phyloP scores from a whole-genome alignment of 2,329 filamentous ascomycete species.

The Xylariaceae sp. region DNA sequence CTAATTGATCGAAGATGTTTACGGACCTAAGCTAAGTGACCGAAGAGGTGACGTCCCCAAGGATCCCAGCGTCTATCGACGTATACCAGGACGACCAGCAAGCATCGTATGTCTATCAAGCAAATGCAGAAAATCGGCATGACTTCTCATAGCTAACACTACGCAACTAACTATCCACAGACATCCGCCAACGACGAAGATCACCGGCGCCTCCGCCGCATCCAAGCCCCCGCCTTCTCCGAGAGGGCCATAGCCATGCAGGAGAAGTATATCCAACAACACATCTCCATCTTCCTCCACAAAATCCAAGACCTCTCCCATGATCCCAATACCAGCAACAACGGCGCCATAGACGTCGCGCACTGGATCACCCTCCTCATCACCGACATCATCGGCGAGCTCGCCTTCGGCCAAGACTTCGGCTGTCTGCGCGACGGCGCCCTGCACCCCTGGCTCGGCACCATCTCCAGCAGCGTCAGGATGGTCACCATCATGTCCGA shows the following conservation, averaged over 20 bases:
- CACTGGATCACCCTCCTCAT: conserved; percentile 11
- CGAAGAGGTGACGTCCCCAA: conserved; percentile 6
- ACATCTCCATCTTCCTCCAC: conserved; percentile 5
- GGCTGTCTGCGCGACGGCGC: conserved; percentile 5
- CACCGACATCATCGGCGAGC: conserved; percentile 12
- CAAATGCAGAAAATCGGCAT: too few species aligned
- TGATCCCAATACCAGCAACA: too few species aligned
- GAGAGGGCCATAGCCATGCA: conserved; percentile 9
- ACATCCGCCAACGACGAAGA: conserved; percentile 3
- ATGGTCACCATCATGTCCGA: conserved; percentile 6
- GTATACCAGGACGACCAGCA: background rate
- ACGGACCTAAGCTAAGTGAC: conserved; percentile 2
- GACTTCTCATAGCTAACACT: too few species aligned
- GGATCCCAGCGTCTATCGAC: conserved; percentile 4
- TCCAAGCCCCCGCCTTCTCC: conserved; percentile 10
- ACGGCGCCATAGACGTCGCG: conserved; percentile 9
- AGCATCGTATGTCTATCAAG: background rate
- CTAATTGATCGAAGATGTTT: conserved; percentile 6
- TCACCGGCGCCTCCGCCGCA: conserved; percentile 11
- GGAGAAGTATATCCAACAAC: conserved; percentile 3
- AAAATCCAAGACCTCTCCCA: too few species aligned
- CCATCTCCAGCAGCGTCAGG: conserved; percentile 5
- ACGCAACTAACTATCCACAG: background rate
- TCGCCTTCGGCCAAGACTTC: conserved; percentile 13
- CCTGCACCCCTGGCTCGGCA: conserved; percentile 7